phyloP scores from a whole-genome alignment of 176 grass and related monocot species.

The Cenchrus americanus region DNA sequence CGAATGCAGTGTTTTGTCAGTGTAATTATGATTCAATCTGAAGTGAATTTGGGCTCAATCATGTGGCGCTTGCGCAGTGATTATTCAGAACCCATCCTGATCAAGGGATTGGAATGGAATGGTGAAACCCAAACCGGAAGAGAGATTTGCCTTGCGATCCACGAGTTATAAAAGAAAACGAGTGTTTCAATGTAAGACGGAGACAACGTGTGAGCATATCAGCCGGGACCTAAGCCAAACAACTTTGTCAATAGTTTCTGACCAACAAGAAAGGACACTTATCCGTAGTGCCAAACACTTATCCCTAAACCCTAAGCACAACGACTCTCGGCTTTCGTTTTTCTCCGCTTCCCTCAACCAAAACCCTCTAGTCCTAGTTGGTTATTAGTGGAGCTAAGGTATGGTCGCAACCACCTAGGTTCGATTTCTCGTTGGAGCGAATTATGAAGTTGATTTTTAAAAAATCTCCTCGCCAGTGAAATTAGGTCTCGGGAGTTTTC shows the following conservation, averaged over 20 bases:
- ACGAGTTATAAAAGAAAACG: background rate
- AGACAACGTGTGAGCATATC: background rate
- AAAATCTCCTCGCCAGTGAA: no score
- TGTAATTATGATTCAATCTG: constrained; percentile 20
- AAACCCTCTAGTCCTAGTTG: no score
- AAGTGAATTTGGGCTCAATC: background rate
- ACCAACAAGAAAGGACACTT: background rate
- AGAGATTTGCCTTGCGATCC: constrained; percentile 10
- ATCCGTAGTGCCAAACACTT: background rate
- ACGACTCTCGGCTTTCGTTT: no score
- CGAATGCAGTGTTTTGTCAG: background rate
- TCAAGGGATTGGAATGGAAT: constrained; percentile 31
- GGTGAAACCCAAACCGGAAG: constrained; percentile 33
- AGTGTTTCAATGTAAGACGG: constrained; percentile 11
- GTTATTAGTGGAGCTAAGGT: no score
- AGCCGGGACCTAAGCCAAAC: background rate
- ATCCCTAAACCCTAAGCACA: no score
- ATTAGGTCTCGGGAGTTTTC: no score
- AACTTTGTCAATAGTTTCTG: constrained; percentile 12
- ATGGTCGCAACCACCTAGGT: no score
- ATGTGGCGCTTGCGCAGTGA: background rate
- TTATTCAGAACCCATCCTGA: background rate
- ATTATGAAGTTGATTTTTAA: no score
- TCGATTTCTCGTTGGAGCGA: no score
- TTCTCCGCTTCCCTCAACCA: no score